Base-by-base conservation (phyloP, 257 asterid species). In the Solanum sejunctum region DNA sequence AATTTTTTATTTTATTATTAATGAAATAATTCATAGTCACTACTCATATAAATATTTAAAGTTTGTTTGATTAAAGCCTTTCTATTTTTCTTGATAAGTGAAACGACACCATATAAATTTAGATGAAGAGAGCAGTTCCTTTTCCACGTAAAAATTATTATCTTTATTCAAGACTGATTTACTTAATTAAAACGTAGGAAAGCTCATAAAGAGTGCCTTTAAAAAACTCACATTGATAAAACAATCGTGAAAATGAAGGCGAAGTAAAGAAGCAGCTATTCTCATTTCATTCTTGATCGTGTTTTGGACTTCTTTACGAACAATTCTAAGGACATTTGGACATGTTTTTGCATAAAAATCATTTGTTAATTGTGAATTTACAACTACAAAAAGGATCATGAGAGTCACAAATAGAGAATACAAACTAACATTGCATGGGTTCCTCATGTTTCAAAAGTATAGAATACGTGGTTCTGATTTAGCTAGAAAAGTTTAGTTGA, bases 221-320 rank as follows among this genome's bases (percentile, higher is more conserved):
- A 32, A 28, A n/a, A n/a, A 45, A 45, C 93, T 91, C 54, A 95
- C 98, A 86, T 93, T 93, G 23, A 95, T 97, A 41, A 95, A 95
- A 85, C 97, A 94, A 77, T 92, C 98, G 10, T 93, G 97, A 88
- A 93, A 94, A 83, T 93, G 97, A 57, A 95, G 98, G 26, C 97
- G 90, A 83, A 93, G 91, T 87, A 93, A 73, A 78, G 98, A 92
- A 58, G 97, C 98, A 0, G 96, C 98, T 93, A 94, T 95, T 83
- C 97, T 90, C 88, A 88, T 91, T 88, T 95, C 98, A 77, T 58
- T 85, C 92, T 51, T 93, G 66, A 95, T 70, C 16, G 98, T 95
- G 9, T 83, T 93, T 21, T 5, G 85, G 5, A 93, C 93, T 87
- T 90, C 96, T 85, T 26, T 86, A n/a, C 96, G 91, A 3, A 91